phyloP scores from a whole-genome alignment of 495 filamentous ascomycete genomes.

The Talaromyces wortmannii region DNA sequence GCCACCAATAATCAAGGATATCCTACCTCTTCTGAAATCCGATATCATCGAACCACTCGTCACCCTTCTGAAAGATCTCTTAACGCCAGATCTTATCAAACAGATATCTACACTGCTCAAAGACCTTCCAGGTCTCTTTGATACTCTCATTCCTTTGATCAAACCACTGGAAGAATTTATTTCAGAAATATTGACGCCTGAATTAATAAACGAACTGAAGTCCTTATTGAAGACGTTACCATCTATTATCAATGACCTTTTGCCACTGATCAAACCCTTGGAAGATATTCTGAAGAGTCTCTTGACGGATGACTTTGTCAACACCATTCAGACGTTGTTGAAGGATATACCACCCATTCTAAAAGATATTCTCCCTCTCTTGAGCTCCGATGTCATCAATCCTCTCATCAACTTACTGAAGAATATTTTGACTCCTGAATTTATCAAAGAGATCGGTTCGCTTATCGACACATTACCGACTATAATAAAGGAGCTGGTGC shows the following conservation, averaged over 20 bases:
- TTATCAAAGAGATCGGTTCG: not conserved
- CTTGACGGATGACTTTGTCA: not conserved
- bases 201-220: not conserved
- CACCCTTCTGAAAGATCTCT: not conserved
- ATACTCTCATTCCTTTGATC: not conserved
- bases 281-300: not conserved
- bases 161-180: not conserved
- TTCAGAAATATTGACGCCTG: not conserved
- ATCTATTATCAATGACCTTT: not conserved
- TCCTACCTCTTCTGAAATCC: not conserved
- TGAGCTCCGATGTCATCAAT: not conserved
- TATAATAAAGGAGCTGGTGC: not conserved
- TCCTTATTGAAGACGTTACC: not conserved
- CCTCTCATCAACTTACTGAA: not conserved
- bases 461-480: not conserved
- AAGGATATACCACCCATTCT: not conserved
- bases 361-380: not conserved
- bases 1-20: not conserved
- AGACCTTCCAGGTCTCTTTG: not conserved
- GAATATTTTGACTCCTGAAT: not conserved
- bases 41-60: not conserved
- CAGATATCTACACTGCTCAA: not conserved
- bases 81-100: constrained; percentile 1
- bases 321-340: not conserved
- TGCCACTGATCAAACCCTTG: not conserved